phyloP scores from a whole-genome alignment of 2,329 filamentous ascomycete species.

The Plenodomus lindquistii region DNA sequence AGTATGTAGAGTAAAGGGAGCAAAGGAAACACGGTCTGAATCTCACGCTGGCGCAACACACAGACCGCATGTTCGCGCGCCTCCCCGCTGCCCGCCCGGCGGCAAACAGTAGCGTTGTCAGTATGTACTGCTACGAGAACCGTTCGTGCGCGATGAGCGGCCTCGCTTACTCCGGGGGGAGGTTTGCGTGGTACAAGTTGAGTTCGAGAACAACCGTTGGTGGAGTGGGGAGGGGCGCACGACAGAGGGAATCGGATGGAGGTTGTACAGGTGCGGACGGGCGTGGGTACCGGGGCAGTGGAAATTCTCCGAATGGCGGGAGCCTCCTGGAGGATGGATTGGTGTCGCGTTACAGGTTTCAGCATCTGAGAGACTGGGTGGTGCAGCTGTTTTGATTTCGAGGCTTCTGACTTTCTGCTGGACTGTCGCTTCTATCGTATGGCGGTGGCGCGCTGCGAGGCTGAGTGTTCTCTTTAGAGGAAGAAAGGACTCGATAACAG shows the following conservation, averaged over 20 bases:
- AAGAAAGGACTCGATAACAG: no score
- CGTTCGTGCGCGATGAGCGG: slow-evolving; percentile 8
- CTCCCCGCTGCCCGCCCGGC: not conserved
- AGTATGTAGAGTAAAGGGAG: not conserved
- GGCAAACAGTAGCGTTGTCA: not conserved
- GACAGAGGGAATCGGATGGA: not conserved
- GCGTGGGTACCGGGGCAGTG: not conserved
- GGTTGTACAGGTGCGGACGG: not conserved
- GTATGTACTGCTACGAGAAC: slow-evolving; percentile 5
- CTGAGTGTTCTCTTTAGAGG: no score
- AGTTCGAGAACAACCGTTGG: not conserved
- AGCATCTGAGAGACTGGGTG: not conserved
- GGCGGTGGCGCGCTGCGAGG: not conserved
- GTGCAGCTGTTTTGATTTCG: not conserved
- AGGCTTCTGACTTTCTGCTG: not conserved
- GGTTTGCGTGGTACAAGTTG: not conserved
- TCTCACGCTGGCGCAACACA: slow-evolving; percentile 5
- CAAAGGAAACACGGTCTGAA: slow-evolving; percentile 2
- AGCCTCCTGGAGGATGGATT: not conserved
- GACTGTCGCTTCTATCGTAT: not conserved
- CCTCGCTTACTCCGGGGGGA: not conserved
- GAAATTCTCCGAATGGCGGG: not conserved
- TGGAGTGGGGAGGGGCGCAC: not conserved
- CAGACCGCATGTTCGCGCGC: slow-evolving; percentile 24
- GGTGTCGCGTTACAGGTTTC: not conserved